Evolutionary conservation across 2,329 filamentous ascomycete species (phyloP).

Genomic region (Epichloe uncinata): DNA sequence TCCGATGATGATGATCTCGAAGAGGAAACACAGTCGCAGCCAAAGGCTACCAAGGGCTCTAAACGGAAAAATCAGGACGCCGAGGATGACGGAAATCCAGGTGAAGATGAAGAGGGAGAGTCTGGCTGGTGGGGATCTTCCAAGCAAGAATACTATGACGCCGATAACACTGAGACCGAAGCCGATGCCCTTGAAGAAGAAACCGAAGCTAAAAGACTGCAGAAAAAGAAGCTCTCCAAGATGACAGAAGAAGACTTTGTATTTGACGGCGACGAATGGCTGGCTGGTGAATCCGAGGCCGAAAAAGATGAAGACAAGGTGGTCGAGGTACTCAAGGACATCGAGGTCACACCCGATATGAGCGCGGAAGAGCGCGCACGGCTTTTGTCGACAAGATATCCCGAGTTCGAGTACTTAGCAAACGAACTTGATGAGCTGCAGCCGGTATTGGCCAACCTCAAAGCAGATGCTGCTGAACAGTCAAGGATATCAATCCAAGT

Average conservation of each 20-base stretch:
- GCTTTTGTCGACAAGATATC: conserved; percentile 69
- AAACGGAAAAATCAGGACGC: conserved; percentile 18
- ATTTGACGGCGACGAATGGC: conserved; percentile 83
- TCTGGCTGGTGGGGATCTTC: conserved; percentile 76
- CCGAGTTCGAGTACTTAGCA: conserved; percentile 78
- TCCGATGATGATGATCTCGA: conserved; percentile 22
- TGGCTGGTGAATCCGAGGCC: conserved; percentile 39
- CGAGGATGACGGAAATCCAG: conserved; percentile 46
- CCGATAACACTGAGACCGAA: conserved; percentile 56
- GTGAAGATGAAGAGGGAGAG: conserved; percentile 37
- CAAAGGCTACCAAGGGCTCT: conserved; percentile 9
- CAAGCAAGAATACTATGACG: conserved; percentile 85
- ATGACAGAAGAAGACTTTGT: conserved; percentile 90
- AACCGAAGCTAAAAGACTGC: conserved; percentile 71
- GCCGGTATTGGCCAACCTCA: conserved; percentile 45
- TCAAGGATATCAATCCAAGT: conserved; percentile 41
- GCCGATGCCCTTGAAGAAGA: conserved; percentile 77
- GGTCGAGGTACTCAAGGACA: conserved; percentile 73
- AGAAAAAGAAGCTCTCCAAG: conserved; percentile 82
- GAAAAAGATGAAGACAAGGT: conserved; percentile 48
- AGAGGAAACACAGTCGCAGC: conserved; percentile 11
- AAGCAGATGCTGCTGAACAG: conserved; percentile 41
- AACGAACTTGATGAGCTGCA: conserved; percentile 68
- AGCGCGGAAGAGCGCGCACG: conserved; percentile 57
- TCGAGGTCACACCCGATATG: conserved; percentile 74